Evolutionary conservation across 2,329 filamentous ascomycete species (phyloP), one percentile per base, ranked within the genome.

Genomic region (Microdochium bolleyi): DNA sequence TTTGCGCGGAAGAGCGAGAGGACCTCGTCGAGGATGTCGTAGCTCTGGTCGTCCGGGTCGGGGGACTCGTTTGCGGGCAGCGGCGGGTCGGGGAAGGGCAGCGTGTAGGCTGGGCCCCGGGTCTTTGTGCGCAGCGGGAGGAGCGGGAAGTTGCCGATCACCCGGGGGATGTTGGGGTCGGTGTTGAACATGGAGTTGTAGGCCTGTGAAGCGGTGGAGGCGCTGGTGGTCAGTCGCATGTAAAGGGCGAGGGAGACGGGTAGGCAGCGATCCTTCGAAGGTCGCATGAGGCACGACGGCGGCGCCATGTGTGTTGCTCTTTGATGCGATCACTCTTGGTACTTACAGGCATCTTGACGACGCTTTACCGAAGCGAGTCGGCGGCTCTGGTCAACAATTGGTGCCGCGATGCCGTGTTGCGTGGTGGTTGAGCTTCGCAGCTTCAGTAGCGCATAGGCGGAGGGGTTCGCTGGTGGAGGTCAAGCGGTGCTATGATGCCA

Each of bases 151-250:
- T 96, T 97, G 70, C 92, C 91, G 78, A 85, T 74, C 60, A 79
- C 73, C 53, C 76, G 77, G 41, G 77, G 77, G 57, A 70, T 67
- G 59, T 76, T 86, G 77, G 81, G 90, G 82, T 83, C 92, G 75
- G 70, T 85, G 83, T 86, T 86, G 84, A 96, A 96, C 80, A 96
- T 88, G 70, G 89, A 95, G 80, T 97, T 95, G 81, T 96, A 97
- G 74, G 92, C 92, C 90, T 95, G 62, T 52, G 53, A 49, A 21
- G 53, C 22, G 50, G 53, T 54, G 51, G 51, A 38, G 5, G 48
- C 41, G 41, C 48, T 22, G 49, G 57, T 52, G 53, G 55, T 70
- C 60, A 64, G 64, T 54, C 34, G 48, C 21, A 49, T 49, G 44
- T 41, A 51, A 19, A 16, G 37, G n/a, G n/a, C n/a, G n/a, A n/a